These are phyloP conservation scores for Neopestalotiopsis rosae DNA, from an alignment of 2,329 filamentous ascomycete species.

Conservation along the genomic window DNA sequence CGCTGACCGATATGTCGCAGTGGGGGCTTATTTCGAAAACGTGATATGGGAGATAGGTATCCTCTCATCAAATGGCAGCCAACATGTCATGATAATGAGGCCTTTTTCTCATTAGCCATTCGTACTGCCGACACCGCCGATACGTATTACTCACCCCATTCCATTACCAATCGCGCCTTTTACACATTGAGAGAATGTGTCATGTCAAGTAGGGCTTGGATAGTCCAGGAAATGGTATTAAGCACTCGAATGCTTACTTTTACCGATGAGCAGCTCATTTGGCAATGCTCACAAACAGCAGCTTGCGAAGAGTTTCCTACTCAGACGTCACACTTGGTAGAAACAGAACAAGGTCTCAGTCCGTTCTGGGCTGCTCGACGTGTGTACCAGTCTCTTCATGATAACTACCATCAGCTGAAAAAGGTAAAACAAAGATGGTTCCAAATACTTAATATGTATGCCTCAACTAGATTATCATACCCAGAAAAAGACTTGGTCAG, in stretches of 20 bases:
- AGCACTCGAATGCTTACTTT: neutral
- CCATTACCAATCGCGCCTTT: no score
- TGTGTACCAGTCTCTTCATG: no score
- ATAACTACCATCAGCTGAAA: no score
- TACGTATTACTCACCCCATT: no score
- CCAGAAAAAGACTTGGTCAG: neutral
- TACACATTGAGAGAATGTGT: no score
- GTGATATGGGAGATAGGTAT: no score
- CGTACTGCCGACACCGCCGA: no score
- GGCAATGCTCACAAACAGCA: neutral
- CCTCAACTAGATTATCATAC: neutral
- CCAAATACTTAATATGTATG: neutral
- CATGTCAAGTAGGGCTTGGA: neutral
- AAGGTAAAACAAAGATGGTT: no score
- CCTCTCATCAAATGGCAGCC: neutral
- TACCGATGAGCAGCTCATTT: neutral
- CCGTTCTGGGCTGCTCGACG: neutral
- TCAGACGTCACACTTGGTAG: neutral
- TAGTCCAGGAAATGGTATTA: neutral
- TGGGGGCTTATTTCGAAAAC: neutral
- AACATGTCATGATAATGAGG: neutral
- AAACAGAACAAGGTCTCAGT: fast-evolving
- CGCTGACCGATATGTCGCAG: no score
- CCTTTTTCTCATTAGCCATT: no score
- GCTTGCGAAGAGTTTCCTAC: neutral